Conservation (phyloP, 2,329 filamentous ascomycete species). For the Calonectria crousiana region DNA sequence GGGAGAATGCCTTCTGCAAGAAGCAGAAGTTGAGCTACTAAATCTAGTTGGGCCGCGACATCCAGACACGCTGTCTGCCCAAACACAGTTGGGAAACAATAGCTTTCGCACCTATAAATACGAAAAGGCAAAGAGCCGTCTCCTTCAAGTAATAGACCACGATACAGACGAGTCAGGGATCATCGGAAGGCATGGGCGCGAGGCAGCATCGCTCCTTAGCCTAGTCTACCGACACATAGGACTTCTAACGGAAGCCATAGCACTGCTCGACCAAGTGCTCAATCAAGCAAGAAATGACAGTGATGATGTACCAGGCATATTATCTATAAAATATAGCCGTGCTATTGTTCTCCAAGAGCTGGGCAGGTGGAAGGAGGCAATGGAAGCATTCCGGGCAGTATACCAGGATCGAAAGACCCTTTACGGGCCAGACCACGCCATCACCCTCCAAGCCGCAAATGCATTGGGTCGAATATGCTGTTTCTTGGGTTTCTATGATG, state of each 20-base stretch:
- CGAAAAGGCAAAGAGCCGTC: neutral
- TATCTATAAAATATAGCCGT: neutral
- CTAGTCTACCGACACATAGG: neutral
- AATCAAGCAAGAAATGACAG: neutral
- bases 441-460: neutral
- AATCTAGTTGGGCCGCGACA: neutral
- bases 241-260: neutral
- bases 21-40: neutral
- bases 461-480: neutral
- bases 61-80: neutral
- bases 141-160: neutral
- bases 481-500: neutral
- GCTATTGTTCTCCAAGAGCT: neutral
- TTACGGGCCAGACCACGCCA: neutral
- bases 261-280: neutral
- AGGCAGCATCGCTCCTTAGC: neutral
- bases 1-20: neutral
- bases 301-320: neutral
- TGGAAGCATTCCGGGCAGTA: neutral
- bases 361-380: neutral
- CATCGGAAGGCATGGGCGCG: neutral
- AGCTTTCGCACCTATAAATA: neutral
- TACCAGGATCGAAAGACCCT: neutral
- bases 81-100: neutral
- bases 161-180: neutral